These are phyloP conservation scores for Gypsophila paniculata DNA, from an alignment of 179 eudicot genomes.

Conservation along the genomic window DNA sequence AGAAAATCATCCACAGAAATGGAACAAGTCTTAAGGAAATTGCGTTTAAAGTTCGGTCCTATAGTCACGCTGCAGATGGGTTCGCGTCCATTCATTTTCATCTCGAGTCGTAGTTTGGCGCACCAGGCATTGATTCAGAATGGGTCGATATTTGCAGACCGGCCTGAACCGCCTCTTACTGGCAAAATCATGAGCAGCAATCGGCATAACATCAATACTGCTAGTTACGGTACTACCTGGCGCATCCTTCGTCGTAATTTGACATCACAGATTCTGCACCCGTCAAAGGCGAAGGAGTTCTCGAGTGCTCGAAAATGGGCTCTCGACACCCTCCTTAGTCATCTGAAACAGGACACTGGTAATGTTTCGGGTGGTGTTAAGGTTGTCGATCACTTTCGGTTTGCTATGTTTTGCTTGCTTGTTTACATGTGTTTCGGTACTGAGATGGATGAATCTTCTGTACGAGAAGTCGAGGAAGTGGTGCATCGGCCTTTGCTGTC, in stretches of 20 bases:
- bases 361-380: background rate
- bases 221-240: constrained; percentile 23
- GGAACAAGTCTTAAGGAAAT: constrained; percentile 2
- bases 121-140: constrained; percentile 20
- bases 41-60: constrained; percentile 18
- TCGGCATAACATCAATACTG: constrained; percentile 9
- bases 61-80: constrained; percentile 12
- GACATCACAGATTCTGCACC: constrained; percentile 20
- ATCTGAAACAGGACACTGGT: background rate
- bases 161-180: constrained; percentile 19
- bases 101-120: constrained; percentile 4
- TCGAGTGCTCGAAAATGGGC: constrained; percentile 22
- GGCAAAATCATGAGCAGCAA: constrained; percentile 3
- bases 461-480: constrained; percentile 20
- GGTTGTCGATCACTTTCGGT: constrained; percentile 23
- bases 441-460: constrained; percentile 2
- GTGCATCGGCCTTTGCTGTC: constrained; percentile 8
- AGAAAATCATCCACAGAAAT: constrained; percentile 7
- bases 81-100: constrained; percentile 1
- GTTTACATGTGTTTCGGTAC: constrained; percentile 26
- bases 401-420: constrained; percentile 23
- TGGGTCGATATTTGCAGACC: constrained; percentile 17
- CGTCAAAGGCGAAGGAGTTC: constrained; percentile 22
- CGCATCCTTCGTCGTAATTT: constrained; percentile 21
- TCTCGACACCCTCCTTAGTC: constrained; percentile 14